A percentile compares a stretch with the other conserved stretches of the same genome.
These are phyloP conservation scores for Gastrodia elata DNA, from an alignment of 106 monocot species.

Conservation along the genomic window DNA sequence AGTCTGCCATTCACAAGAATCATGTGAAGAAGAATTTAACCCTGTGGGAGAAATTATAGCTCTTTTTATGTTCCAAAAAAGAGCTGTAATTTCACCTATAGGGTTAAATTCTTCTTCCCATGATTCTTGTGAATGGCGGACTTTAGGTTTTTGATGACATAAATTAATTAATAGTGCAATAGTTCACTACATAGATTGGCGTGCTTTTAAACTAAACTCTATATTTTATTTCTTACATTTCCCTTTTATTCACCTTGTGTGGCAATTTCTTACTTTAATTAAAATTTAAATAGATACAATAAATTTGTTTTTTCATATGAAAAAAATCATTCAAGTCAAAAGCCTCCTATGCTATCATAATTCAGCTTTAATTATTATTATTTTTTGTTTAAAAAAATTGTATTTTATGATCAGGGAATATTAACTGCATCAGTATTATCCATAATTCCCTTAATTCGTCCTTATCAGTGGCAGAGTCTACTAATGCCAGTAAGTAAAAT, in stretches of 20 bases:
- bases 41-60: neutral
- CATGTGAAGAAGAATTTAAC: no score
- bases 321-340: neutral
- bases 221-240: neutral
- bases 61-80: no score
- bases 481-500: constrained; percentile 76
- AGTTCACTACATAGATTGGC: neutral
- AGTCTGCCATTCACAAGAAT: no score
- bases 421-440: constrained; percentile 89
- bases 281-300: neutral
- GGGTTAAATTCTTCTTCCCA: no score
- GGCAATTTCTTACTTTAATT: neutral
- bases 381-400: neutral
- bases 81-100: no score
- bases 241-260: neutral
- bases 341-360: neutral
- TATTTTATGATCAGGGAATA: constrained; percentile 53
- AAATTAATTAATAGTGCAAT: neutral
- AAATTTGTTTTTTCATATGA: neutral
- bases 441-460: constrained; percentile 75
- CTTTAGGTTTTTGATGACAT: no score
- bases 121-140: no score
- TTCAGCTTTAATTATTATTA: neutral
- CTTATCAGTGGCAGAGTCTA: constrained; percentile 95
- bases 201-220: neutral